Evolutionary conservation across 805 yeast genomes (phyloP).

Genomic region (Candida quercuum): DNA sequence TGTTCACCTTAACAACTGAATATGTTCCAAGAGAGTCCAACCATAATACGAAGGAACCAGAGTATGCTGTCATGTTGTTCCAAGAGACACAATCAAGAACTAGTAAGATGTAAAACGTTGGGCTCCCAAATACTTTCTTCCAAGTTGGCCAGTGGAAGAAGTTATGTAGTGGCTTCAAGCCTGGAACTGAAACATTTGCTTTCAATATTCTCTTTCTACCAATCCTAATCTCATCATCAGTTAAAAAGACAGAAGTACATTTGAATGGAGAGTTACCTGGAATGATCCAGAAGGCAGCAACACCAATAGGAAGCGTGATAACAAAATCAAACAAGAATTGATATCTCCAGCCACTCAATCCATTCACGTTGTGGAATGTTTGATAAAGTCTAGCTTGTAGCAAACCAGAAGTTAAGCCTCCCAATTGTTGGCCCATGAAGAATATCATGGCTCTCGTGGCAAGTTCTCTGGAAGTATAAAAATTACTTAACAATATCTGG

Average conservation of each 20-base stretch:
- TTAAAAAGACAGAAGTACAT: conserved; percentile 46
- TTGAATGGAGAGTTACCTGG: conserved; percentile 58
- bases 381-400: conserved; percentile 46
- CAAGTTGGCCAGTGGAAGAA: conserved; percentile 33
- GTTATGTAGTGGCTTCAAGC: not conserved
- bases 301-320: conserved; percentile 47
- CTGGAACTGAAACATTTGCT: conserved; percentile 18
- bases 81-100: conserved; percentile 55
- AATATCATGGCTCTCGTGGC: conserved; percentile 56
- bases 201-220: conserved; percentile 38
- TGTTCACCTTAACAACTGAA: conserved; percentile 39
- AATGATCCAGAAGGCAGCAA: conserved; percentile 45
- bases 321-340: conserved; percentile 46
- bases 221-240: conserved; percentile 50
- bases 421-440: conserved; percentile 44
- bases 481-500: conserved; percentile 49
- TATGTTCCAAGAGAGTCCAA: conserved; percentile 43
- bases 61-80: conserved; percentile 53
- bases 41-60: conserved; percentile 61
- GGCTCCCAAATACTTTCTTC: conserved; percentile 45
- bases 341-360: conserved; percentile 59
- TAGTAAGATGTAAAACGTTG: conserved; percentile 53
- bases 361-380: conserved; percentile 35
- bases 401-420: conserved; percentile 51
- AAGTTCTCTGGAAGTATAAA: conserved; percentile 56